Evolutionary conservation across 345 rosid genomes (phyloP), one percentile per base, ranked within the genome.

Genomic region (Aurinia saxatilis): DNA sequence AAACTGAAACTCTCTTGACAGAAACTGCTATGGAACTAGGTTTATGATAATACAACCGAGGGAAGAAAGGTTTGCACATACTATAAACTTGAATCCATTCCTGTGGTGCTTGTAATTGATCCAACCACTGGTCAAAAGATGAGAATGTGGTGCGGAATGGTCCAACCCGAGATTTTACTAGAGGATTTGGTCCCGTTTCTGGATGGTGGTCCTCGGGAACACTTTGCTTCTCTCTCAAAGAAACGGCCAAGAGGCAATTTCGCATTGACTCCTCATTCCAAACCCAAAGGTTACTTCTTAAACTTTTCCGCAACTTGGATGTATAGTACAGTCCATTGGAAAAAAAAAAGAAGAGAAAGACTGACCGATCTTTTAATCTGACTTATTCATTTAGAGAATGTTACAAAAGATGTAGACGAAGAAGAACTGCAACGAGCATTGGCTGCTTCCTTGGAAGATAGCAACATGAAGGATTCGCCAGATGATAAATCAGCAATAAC

Each of bases 101-200:
- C 99, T 8, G 96, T 83, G 42, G 84, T 95, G 44, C 98, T 95
- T 6, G 89, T 95, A 50, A 77, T 95, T 33, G 99, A 95, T 62
- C 99, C 99, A 50, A 83, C 92, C 68, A 88, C 99, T 3, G 99
- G 98, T 52, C 95, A 95, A 73, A 90, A 79, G 75, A 90, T 90
- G 95, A 82, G 81, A 47, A 77, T 78, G 37, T 90, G 99, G 99
- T 53, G 38, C 68, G 98, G 99, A 66, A 86, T 95, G 98, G 81
- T 95, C 42, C 85, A 84, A 57, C 95, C 99, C 6, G 99, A 84
- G 75, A 82, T 71, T 73, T 72, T 95, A 73, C 88, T 95, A 5
- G 98, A 95, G 87, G 92, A 88, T 81, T 78, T 95, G 53, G 85
- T 86, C 25, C 82, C 80, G n/a, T 95, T 80, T 79, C 76, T 95